These are phyloP conservation scores for Bryopsis sp. DNA, from an alignment of 139 green algal genomes.

Conservation along the genomic window DNA sequence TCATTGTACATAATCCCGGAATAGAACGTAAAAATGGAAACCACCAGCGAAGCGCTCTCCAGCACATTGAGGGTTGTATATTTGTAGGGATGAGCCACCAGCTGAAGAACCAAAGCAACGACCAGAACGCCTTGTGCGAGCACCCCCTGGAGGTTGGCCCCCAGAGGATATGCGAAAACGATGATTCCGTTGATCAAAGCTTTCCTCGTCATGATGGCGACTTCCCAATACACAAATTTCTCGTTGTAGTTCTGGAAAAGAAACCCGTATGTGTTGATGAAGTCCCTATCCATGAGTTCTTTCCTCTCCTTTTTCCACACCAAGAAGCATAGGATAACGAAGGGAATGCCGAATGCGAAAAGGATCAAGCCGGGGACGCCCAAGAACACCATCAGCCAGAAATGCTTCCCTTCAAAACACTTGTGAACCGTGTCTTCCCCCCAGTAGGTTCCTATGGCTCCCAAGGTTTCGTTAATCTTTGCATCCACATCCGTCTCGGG, in stretches of 20 bases:
- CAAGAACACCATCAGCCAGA: background rate
- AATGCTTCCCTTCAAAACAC: constrained; percentile 6
- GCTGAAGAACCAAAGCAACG: background rate
- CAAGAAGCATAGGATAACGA: background rate
- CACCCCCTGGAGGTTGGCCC: constrained; percentile 12
- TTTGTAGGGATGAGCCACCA: constrained; percentile 11
- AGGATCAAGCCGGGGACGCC: constrained; percentile 2
- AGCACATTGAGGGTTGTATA: constrained; percentile 7
- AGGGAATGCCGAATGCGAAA: background rate
- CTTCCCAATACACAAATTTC: constrained; percentile 15
- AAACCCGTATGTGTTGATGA: constrained; percentile 9
- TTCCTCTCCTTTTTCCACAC: background rate
- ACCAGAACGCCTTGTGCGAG: constrained; percentile 11
- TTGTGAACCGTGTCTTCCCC: constrained; percentile 1
- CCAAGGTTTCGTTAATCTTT: background rate
- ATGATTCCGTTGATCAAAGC: background rate
- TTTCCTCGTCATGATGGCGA: constrained; percentile 3
- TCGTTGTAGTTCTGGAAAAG: constrained; percentile 14
- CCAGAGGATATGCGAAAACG: constrained; percentile 12
- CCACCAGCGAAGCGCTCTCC: constrained; percentile 6
- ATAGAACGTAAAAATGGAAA: constrained; percentile 20
- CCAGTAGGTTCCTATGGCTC: constrained; percentile 2
- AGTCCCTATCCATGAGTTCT: background rate
- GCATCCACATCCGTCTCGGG: background rate
- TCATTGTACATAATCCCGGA: constrained; percentile 16